These are phyloP conservation scores for Tetrahymena malaccensis DNA, from an alignment of 73 alveolate species.

Conservation along the genomic window DNA sequence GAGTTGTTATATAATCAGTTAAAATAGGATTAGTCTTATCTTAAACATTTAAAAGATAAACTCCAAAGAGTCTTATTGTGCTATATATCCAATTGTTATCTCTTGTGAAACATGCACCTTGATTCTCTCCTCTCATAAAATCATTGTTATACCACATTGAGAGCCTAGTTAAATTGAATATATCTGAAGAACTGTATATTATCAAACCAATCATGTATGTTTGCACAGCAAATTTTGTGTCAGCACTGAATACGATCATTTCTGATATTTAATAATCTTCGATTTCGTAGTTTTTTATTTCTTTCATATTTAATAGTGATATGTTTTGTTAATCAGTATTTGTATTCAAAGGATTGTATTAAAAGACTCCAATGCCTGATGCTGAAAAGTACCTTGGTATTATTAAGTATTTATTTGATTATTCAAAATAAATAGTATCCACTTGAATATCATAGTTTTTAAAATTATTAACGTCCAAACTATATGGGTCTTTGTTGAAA, in stretches of 20 bases:
- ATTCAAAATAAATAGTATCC: background rate
- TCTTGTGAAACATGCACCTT: background rate
- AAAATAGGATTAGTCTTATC: background rate
- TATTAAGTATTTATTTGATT: background rate
- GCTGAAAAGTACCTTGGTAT: background rate
- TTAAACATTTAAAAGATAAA: background rate
- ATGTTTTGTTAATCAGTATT: background rate
- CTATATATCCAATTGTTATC: background rate
- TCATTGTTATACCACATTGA: background rate
- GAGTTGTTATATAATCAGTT: background rate
- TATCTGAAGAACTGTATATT: background rate
- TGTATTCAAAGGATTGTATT: background rate
- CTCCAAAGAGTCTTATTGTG: background rate
- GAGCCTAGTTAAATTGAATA: background rate
- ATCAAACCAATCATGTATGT: background rate
- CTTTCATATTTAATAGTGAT: background rate
- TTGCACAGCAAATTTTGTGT: background rate
- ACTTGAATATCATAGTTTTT: background rate
- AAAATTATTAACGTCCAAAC: background rate
- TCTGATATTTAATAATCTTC: background rate
- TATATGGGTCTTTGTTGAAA: background rate
- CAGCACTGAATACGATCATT: background rate
- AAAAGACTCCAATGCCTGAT: background rate
- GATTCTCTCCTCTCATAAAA: background rate
- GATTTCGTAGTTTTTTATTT: background rate